phyloP scores from a whole-genome alignment of 148 eudicot species.

The Nepenthes mirabilis region DNA sequence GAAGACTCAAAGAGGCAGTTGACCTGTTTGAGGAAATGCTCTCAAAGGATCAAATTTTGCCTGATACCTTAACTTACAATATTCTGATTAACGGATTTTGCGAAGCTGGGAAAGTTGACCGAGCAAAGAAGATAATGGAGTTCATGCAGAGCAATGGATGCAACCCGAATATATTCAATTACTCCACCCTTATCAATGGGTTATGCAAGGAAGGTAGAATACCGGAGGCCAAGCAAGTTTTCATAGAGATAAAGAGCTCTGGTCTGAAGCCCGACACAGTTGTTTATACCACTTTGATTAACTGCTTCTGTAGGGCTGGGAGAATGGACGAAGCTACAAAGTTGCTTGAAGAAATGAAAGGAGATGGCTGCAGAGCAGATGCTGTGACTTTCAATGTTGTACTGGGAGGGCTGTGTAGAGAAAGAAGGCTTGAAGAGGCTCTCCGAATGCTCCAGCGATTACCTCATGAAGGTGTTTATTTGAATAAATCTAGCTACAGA shows the following conservation, averaged over 20 bases:
- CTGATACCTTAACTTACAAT: conserved; percentile 85
- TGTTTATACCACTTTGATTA: conserved; percentile 70
- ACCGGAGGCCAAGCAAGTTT: conserved; percentile 49
- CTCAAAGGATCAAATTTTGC: conserved; percentile 55
- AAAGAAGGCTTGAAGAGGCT: conserved; percentile 51
- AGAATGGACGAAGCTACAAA: conserved; percentile 48
- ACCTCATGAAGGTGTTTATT: conserved; percentile 52
- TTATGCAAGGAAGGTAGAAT: conserved; percentile 60
- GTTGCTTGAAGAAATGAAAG: conserved; percentile 63
- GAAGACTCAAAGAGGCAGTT: conserved; percentile 61
- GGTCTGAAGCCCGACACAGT: conserved; percentile 70
- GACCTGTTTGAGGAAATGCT: conserved; percentile 81
- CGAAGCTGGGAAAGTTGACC: conserved; percentile 56
- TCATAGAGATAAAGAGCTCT: conserved; percentile 45
- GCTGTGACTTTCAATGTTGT: conserved; percentile 55
- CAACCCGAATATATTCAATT: conserved; percentile 61
- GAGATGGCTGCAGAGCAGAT: conserved; percentile 56
- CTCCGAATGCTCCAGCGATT: conserved; percentile 60
- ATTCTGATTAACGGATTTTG: conserved; percentile 76
- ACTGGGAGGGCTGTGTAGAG: conserved; percentile 55
- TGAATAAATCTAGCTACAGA: conserved; percentile 57
- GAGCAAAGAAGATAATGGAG: conserved; percentile 56
- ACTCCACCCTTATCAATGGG: conserved; percentile 72
- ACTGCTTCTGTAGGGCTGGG: conserved; percentile 45
- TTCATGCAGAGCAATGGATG: conserved; percentile 88